These are phyloP conservation scores for Paramecium octaurelia DNA, from an alignment of 73 alveolate genomes.

Conservation along the genomic window DNA sequence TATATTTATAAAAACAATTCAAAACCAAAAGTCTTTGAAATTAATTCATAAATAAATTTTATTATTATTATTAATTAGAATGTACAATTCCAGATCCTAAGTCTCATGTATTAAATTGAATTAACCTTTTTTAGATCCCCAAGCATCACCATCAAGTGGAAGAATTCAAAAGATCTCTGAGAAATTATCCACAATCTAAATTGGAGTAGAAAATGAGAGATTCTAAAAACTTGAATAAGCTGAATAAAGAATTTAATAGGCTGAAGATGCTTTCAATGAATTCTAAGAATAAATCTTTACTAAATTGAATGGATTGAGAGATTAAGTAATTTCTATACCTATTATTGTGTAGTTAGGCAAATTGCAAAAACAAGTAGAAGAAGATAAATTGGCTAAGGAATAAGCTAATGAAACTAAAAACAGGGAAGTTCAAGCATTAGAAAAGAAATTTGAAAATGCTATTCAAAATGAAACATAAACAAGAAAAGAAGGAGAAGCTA, in stretches of 20 bases:
- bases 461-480: not conserved
- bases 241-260: slow-evolving; percentile 37
- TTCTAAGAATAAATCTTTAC: slow-evolving; percentile 32
- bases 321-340: not conserved
- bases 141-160: slow-evolving; percentile 11
- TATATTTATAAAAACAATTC: not conserved
- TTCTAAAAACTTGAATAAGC: slow-evolving; percentile 33
- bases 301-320: slow-evolving; percentile 32
- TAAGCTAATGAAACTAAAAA: slow-evolving; percentile 10
- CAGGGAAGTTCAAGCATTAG: slow-evolving; percentile 7
- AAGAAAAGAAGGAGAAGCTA: slow-evolving; percentile 50
- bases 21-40: not conserved
- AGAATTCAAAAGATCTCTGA: slow-evolving; percentile 29
- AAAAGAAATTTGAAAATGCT: slow-evolving; percentile 4
- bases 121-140: not conserved
- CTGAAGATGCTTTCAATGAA: slow-evolving; percentile 49
- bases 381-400: slow-evolving; percentile 33
- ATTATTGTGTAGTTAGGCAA: not conserved
- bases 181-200: slow-evolving; percentile 32
- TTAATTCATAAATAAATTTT: slow-evolving; percentile 12
- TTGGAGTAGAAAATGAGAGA: slow-evolving; percentile 53
- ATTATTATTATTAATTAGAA: not conserved
- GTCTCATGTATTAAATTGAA: not conserved
- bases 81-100: slow-evolving; percentile 20
- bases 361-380: slow-evolving; percentile 7